Evolutionary conservation across 495 filamentous ascomycete genomes (phyloP).

Genomic region (Annulohypoxylon nitens): DNA sequence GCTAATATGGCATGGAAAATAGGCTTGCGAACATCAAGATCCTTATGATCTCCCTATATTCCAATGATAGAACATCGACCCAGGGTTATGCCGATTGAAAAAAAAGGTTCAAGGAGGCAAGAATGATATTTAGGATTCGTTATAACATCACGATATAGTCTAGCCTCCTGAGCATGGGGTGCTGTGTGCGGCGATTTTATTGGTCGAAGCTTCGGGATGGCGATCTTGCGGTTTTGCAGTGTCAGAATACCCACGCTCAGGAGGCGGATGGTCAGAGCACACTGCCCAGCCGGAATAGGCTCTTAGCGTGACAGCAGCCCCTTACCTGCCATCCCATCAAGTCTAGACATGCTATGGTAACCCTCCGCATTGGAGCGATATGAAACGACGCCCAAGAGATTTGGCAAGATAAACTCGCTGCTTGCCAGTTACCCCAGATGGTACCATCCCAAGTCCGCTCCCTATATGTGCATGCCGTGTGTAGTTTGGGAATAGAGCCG

Average conservation of each 20-base stretch:
- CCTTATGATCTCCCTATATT: not conserved
- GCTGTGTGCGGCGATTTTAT: constrained; percentile 2
- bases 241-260: constrained; percentile 33
- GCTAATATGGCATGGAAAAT: not conserved
- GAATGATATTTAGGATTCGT: not conserved
- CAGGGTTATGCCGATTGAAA: not conserved
- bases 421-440: constrained; percentile 25
- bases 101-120: not conserved
- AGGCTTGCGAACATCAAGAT: constrained; percentile 6
- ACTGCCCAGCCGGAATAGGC: not conserved
- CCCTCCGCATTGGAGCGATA: not conserved
- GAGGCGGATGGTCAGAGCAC: constrained; percentile 27
- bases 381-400: constrained; percentile 35
- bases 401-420: constrained; percentile 31
- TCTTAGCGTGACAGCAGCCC: constrained; percentile 32
- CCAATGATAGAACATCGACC: not conserved
- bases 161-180: not conserved
- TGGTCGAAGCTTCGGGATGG: constrained; percentile 36
- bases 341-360: constrained; percentile 5
- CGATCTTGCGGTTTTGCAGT: constrained; percentile 47
- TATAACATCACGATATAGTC: not conserved
- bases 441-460: constrained; percentile 30
- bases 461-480: constrained; percentile 8
- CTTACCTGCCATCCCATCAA: constrained; percentile 10
- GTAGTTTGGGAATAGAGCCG: constrained; percentile 8